phyloP scores from a whole-genome alignment of 192 early-diverging fungal species.

The Chytriomyces hyalinus region DNA sequence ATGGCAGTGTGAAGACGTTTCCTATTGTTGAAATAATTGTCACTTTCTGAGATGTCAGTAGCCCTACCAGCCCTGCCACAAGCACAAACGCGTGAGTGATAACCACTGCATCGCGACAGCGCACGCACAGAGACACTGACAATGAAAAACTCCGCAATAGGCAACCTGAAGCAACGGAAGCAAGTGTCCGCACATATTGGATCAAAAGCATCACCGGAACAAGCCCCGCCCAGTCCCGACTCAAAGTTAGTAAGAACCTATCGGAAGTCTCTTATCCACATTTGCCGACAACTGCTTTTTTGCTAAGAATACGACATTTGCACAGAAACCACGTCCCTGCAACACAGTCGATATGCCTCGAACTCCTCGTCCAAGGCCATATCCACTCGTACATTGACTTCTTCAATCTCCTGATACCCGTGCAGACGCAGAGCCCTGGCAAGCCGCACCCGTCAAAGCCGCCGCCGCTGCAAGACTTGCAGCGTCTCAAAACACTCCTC shows the following conservation, averaged over 20 bases:
- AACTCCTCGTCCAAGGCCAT: conserved; percentile 50
- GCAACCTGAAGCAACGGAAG: not conserved
- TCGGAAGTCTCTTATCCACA: no score
- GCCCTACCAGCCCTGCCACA: conserved; percentile 6
- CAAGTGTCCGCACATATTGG: not conserved
- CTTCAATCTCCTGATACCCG: conserved; percentile 43
- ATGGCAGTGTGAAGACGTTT: not conserved
- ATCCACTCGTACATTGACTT: conserved; percentile 52
- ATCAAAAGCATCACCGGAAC: not conserved
- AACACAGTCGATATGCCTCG: conserved; percentile 48
- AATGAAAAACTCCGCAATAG: not conserved
- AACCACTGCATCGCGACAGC: no score
- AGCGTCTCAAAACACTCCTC: conserved; percentile 44
- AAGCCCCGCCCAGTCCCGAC: not conserved
- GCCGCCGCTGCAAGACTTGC: conserved; percentile 17
- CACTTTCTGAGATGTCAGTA: not conserved
- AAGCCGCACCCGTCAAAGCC: not conserved
- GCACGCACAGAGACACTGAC: no score
- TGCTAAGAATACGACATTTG: not conserved
- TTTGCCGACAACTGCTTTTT: no score
- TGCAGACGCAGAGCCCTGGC: no score
- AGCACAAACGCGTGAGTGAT: not conserved
- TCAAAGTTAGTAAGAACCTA: no score
- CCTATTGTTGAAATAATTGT: not conserved
- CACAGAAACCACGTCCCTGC: not conserved